Base-by-base conservation (phyloP, 768 basidiomycete genomes). In the Trametes punicea region DNA sequence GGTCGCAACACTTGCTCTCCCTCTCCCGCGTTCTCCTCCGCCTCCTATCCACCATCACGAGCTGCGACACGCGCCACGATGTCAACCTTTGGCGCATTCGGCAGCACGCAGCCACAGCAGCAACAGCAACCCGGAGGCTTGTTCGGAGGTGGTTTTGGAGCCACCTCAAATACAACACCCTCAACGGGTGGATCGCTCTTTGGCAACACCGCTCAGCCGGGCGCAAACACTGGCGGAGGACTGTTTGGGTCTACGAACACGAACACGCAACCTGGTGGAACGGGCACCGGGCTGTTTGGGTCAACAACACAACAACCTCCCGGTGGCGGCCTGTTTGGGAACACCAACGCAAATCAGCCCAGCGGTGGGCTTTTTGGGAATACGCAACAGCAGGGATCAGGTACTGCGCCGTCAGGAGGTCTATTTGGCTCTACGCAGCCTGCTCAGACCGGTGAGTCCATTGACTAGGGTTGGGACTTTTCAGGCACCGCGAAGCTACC, bases 251-350 rank as follows among this genome's bases (percentile, higher is more conserved):
- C 56, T 5, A 20, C 60, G 21, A 60, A 55, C 42, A 54, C 49
- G 31, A 56, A 58, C 41, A 53, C 51, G 40, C 46, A 49, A 34
- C 7, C 59, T 4, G 48, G 20, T 26, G 23, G 38, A 26, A 21
- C 62, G 36, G 54, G 48, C 26, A 62, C 64, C 13, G 64, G 66
- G 15, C 53, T 67, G 18, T 67, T 68, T 50, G 62, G 67, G 29
- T 62, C 64, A 5, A 39, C 55, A 15, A 63, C 65, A 9, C 47
- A 47, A 4, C 33, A 58, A 3, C 64, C 46, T 9, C 15, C 29
- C 3, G 58, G 68, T 16, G 65, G 68, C 10, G 65, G 71, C 6
- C 49, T 72, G 56, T 71, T 70, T 54, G 69, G 70, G 8, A 67
- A 36, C 45, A 58, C 65, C 20, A 51, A 51, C 27, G 57, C 67